phyloP scores from a whole-genome alignment of 805 yeast genomes.

The Soucietia sequanensis region DNA sequence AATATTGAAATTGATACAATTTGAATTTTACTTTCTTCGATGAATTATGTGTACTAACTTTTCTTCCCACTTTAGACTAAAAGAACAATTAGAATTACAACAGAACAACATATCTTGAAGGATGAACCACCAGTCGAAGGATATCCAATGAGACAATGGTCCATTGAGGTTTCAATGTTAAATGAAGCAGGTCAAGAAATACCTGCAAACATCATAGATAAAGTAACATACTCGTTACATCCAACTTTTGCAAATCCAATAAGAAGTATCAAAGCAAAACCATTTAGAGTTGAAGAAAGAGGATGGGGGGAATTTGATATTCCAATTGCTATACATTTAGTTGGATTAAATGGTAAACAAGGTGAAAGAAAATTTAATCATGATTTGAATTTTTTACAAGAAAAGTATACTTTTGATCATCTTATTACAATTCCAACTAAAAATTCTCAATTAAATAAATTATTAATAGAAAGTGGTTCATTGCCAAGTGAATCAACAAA shows the following conservation, averaged over 20 bases:
- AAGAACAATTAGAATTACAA: slow-evolving; percentile 84
- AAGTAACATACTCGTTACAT: slow-evolving; percentile 89
- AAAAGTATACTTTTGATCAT: slow-evolving; percentile 76
- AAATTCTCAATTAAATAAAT: slow-evolving; percentile 62
- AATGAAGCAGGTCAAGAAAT: slow-evolving; percentile 79
- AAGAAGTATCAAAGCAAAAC: slow-evolving; percentile 75
- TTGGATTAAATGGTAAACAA: slow-evolving; percentile 64
- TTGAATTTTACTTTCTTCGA: neutral
- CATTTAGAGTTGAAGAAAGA: slow-evolving; percentile 84
- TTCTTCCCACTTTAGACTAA: slow-evolving; percentile 52
- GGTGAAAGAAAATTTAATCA: slow-evolving; percentile 88
- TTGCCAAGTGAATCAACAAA: slow-evolving; percentile 48
- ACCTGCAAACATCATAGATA: slow-evolving; percentile 86
- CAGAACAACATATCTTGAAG: slow-evolving; percentile 77
- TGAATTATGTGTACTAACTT: neutral
- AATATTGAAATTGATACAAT: no score
- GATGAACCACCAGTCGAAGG: slow-evolving; percentile 85
- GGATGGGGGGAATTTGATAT: slow-evolving; percentile 99
- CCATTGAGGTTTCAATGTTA: slow-evolving; percentile 69
- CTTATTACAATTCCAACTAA: slow-evolving; percentile 74
- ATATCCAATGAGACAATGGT: slow-evolving; percentile 95
- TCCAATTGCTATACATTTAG: slow-evolving; percentile 69
- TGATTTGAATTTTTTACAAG: slow-evolving; percentile 82
- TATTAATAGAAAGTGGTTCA: slow-evolving; percentile 78
- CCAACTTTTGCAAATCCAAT: slow-evolving; percentile 93